A percentile compares a stretch with the other conserved stretches of the same genome.
Conservation (phyloP, 2,329 filamentous ascomycete genomes). For the Fusarium sp. region DNA sequence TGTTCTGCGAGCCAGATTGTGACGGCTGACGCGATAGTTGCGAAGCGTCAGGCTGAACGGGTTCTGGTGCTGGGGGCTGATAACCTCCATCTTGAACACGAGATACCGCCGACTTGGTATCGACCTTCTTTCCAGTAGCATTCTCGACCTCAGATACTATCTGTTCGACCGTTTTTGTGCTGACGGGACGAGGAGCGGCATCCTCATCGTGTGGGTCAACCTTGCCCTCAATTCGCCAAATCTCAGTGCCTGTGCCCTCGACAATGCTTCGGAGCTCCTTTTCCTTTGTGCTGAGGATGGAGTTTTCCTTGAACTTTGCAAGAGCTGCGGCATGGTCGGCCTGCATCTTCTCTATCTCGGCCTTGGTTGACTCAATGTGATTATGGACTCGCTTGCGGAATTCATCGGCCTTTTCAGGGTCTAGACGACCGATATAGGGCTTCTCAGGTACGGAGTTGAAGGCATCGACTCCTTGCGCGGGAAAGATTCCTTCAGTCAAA, state of each 20-base stretch:
- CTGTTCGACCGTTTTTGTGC: slow-evolving; percentile 72
- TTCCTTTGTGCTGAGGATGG: slow-evolving; percentile 79
- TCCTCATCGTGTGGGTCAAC: slow-evolving; percentile 64
- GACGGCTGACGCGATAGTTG: slow-evolving; percentile 66
- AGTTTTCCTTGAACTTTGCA: slow-evolving; percentile 77
- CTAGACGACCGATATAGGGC: slow-evolving; percentile 72
- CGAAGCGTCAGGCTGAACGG: slow-evolving; percentile 47
- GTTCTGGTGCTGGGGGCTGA: slow-evolving; percentile 69
- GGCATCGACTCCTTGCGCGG: slow-evolving; percentile 67
- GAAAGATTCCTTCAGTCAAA: slow-evolving; percentile 87
- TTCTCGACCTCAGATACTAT: slow-evolving; percentile 81
- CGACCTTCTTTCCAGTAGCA: slow-evolving; percentile 74
- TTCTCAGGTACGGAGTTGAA: slow-evolving; percentile 62
- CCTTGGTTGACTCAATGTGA: slow-evolving; percentile 77
- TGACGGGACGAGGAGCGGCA: slow-evolving; percentile 48
- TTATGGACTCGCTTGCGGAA: slow-evolving; percentile 83
- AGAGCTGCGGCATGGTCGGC: slow-evolving; percentile 80
- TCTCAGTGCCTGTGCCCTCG: slow-evolving; percentile 69
- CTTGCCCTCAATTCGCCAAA: slow-evolving; percentile 72
- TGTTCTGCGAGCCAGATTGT: slow-evolving; percentile 66
- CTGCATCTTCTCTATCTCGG: slow-evolving; percentile 88
- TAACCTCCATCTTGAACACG: slow-evolving; percentile 83
- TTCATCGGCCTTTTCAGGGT: slow-evolving; percentile 81
- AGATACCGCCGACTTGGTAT: slow-evolving; percentile 71
- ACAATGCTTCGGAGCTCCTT: slow-evolving; percentile 76